Conservation (phyloP, 192 early-diverging fungal species). For the Coemansia sp. region DNA sequence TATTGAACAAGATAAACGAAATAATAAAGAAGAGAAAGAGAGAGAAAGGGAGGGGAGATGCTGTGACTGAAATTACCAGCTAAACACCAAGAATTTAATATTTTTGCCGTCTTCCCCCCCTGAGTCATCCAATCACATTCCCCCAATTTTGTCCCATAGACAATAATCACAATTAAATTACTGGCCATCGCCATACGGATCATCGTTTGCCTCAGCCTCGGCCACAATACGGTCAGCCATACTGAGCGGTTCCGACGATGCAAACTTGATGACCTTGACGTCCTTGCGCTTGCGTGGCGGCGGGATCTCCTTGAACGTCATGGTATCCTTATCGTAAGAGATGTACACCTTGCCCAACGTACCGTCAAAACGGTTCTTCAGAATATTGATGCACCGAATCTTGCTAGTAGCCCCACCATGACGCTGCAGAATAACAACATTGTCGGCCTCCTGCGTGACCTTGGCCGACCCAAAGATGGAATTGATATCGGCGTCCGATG, state of each 20-base stretch:
- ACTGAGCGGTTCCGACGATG: conserved; percentile 12
- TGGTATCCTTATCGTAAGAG: conserved; percentile 37
- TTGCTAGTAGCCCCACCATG: conserved; percentile 40
- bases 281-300: conserved; percentile 44
- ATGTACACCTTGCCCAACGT: conserved; percentile 61
- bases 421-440: conserved; percentile 68
- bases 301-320: conserved; percentile 42
- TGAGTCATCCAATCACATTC: too few species aligned
- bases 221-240: conserved; percentile 34
- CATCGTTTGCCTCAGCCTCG: conserved; percentile 13
- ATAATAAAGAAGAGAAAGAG: conserved; percentile 2
- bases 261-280: conserved; percentile 26
- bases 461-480: conserved; percentile 74
- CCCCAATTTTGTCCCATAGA: too few species aligned
- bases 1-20: not conserved
- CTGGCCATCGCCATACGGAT: conserved; percentile 6
- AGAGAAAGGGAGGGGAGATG: too few species aligned
- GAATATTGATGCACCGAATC: conserved; percentile 59
- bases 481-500: conserved; percentile 63
- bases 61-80: too few species aligned
- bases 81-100: too few species aligned
- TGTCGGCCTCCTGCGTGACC: conserved; percentile 76
- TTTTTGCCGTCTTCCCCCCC: too few species aligned
- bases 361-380: conserved; percentile 73
- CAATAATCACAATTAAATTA: too few species aligned